A percentile compares a stretch with the other conserved stretches of the same genome.
Conservation (phyloP, 2,329 filamentous ascomycete genomes). For the Penicillium sp. region DNA sequence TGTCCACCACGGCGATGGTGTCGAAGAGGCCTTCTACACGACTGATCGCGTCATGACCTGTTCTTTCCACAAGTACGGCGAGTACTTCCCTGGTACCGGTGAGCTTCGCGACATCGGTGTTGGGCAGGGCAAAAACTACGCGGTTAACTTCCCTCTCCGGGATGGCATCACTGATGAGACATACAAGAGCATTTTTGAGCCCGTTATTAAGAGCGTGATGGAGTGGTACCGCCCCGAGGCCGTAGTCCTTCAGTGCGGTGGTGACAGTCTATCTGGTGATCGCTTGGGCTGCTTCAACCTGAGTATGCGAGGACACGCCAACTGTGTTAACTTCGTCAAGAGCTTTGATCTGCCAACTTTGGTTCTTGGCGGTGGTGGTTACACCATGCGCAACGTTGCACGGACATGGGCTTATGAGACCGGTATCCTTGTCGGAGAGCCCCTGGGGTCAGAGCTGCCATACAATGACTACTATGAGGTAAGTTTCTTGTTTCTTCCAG, state of each 20-base stretch:
- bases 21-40: conserved; percentile 64
- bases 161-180: conserved; percentile 61
- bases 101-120: conserved; percentile 61
- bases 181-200: conserved; percentile 61
- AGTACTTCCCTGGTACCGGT: conserved; percentile 63
- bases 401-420: conserved; percentile 60
- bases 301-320: conserved; percentile 61
- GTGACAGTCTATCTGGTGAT: conserved; percentile 59
- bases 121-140: conserved; percentile 58
- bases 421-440: conserved; percentile 72
- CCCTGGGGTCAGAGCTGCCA: conserved; percentile 72
- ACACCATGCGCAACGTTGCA: conserved; percentile 58
- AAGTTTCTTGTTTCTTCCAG: conserved; percentile 14
- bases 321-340: conserved; percentile 62
- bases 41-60: conserved; percentile 64
- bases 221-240: conserved; percentile 60
- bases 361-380: conserved; percentile 59
- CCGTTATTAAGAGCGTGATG: conserved; percentile 59
- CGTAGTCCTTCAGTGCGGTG: conserved; percentile 60
- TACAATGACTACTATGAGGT: conserved; percentile 92
- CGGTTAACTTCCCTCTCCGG: conserved; percentile 61
- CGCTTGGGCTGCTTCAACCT: conserved; percentile 61
- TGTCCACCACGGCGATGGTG: conserved; percentile 59
- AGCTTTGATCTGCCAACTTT: conserved; percentile 58
- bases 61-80: conserved; percentile 65